Conservation (phyloP, 192 early-diverging fungal genomes). For the Linnemannia elongata region DNA sequence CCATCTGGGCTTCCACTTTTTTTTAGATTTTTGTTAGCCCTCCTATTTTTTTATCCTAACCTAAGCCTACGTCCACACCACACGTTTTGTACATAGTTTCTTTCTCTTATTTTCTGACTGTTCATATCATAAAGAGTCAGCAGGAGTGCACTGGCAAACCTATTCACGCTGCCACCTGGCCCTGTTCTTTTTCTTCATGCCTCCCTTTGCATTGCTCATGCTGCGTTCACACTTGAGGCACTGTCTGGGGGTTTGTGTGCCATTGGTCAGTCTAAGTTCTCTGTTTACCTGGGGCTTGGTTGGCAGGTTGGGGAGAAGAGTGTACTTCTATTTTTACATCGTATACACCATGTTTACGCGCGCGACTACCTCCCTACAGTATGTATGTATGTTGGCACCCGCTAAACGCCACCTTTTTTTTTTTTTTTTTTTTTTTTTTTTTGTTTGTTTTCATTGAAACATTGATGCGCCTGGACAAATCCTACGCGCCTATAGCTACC, state of each 20-base stretch:
- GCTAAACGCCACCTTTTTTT: too few relatives aligned
- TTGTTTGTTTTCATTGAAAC: too few relatives aligned
- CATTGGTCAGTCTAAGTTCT: too few relatives aligned
- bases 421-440: too few relatives aligned
- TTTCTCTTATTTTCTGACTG: background rate
- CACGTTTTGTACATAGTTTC: background rate
- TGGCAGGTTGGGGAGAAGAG: background rate
- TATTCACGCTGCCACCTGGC: background rate
- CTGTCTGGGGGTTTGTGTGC: background rate
- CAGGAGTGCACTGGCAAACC: background rate
- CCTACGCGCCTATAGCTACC: too few relatives aligned
- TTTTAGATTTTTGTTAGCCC: background rate
- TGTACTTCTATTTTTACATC: background rate
- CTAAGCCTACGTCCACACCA: background rate
- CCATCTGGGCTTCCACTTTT: background rate
- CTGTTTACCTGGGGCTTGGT: too few relatives aligned
- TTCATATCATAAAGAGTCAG: background rate
- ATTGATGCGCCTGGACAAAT: too few relatives aligned
- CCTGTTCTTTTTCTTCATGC: background rate
- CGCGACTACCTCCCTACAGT: too few relatives aligned
- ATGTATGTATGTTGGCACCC: too few relatives aligned
- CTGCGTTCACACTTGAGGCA: background rate
- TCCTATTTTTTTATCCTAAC: background rate
- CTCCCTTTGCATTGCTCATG: background rate
- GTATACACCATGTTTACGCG: too few relatives aligned